phyloP scores from a whole-genome alignment of 192 early-diverging fungal genomes.

The Backusella macrospora region DNA sequence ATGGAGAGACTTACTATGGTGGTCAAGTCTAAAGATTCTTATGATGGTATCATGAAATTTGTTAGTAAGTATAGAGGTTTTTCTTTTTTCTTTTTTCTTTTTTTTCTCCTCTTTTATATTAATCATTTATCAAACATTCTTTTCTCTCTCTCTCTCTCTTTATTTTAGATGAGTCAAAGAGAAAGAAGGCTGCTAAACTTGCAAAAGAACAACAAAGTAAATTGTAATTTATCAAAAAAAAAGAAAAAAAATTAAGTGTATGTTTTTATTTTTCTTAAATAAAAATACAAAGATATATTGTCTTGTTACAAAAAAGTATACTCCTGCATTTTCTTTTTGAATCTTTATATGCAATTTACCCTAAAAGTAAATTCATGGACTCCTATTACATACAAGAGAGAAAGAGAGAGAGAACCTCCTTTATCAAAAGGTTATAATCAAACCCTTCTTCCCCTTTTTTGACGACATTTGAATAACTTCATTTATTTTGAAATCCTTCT shows the following conservation, averaged over 20 bases:
- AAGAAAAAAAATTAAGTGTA: background rate
- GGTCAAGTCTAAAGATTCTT: slow-evolving; percentile 20
- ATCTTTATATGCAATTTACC: slow-evolving; percentile 1
- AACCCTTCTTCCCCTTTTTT: background rate
- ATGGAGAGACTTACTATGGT: slow-evolving; percentile 56
- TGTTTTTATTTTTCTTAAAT: too few species aligned
- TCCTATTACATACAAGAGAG: background rate
- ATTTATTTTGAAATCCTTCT: background rate
- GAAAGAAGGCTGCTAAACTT: slow-evolving; percentile 11
- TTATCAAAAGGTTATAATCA: background rate
- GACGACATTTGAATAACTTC: background rate
- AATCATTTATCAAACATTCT: background rate
- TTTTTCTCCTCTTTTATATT: too few species aligned
- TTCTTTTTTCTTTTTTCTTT: background rate
- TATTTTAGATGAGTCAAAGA: slow-evolving; percentile 8
- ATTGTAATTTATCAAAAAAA: slow-evolving; percentile 11
- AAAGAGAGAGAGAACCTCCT: background rate
- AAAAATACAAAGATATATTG: background rate
- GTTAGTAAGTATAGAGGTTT: slow-evolving; percentile 20
- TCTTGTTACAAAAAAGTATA: background rate
- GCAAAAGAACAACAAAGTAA: slow-evolving; percentile 16
- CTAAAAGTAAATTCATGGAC: background rate
- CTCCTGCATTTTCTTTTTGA: slow-evolving; percentile 4
- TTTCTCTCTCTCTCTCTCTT: too few species aligned
- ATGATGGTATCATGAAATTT: slow-evolving; percentile 29